Base-by-base conservation (phyloP, 169 alveolate species). In the Babesia bovis region DNA sequence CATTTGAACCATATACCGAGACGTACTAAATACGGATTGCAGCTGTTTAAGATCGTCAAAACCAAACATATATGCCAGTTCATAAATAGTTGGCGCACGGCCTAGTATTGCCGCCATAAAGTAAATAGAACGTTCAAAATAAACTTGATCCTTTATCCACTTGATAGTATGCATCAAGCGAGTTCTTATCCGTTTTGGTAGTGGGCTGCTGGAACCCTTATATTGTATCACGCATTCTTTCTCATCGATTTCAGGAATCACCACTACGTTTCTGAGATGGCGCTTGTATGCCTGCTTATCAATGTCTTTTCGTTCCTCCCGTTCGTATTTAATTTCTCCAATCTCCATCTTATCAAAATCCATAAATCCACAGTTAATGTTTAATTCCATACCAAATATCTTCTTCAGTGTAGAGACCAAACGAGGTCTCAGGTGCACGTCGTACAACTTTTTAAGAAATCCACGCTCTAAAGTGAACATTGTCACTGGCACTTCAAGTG, bases 81-180 rank as follows among this genome's bases (percentile, higher is more conserved):
- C 87, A 28, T 19, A n/a, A 3, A 52, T 36, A 13, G 47, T 59
- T 10, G 83, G 82, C 2, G 51, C 21, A 19, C 87, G 47, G 1
- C 83, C 87, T 32, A 79, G 42, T 19, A 79, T 17, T 19, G 55
- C 53, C 9, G 36, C 32, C 13, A 79, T 38, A 41, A 79, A 6
- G 23, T 40, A n/a, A 19, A 61, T 25, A 13, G 70, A 35, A 19
- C 66, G 21, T 19, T 52, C 32, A 15, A 79, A 33, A 51, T 38
- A 69, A 23, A 79, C 87, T 21, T 51, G 36, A 38, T 79, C 87
- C 72, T 71, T 79, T 0, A 70, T 32, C 61, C 73, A 79, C 63
- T 79, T 79, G 32, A 67, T 12, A 0, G 56, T 21, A 21, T 26
- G 41, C 3, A 58, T 33, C 19, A 79, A 10, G 6, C 30, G 41